Conservation (phyloP, 164 flowering plant genomes). For the Vitis cinerea region DNA sequence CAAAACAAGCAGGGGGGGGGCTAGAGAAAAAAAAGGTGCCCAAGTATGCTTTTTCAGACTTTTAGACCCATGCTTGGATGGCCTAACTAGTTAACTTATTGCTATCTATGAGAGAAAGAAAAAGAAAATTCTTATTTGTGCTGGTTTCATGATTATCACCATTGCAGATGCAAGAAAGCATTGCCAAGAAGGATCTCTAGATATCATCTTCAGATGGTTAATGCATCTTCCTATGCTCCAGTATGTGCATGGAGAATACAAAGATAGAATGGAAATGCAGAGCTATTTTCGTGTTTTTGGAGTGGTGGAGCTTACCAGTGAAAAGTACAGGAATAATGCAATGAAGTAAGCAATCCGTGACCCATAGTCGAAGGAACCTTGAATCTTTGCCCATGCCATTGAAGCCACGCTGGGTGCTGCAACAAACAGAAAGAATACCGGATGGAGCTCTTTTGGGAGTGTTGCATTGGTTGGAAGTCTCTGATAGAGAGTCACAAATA, state of each 20-base stretch:
- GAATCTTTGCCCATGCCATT: constrained; percentile 73
- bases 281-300: neutral
- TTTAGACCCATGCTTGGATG: too few species aligned
- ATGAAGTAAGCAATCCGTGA: constrained; percentile 70
- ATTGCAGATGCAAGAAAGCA: too few species aligned
- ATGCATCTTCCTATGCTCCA: too few species aligned
- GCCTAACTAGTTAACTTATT: too few species aligned
- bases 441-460: constrained; percentile 79
- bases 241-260: neutral
- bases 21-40: too few species aligned
- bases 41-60: too few species aligned
- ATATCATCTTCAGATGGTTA: too few species aligned
- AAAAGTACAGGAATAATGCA: constrained; percentile 73
- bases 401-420: constrained; percentile 86
- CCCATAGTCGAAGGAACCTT: constrained; percentile 60
- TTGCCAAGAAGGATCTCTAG: too few species aligned
- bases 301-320: constrained; percentile 52
- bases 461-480: constrained; percentile 74
- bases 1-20: too few species aligned
- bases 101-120: too few species aligned
- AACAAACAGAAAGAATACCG: constrained; percentile 80
- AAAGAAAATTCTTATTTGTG: too few species aligned
- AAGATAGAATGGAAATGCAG: neutral
- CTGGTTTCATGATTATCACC: too few species aligned
- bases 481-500: constrained; percentile 91